Percentiles rank a stretch among this genome's conserved stretches.
Conservation (phyloP, 768 basidiomycete genomes). For the Lyophyllum decastes region DNA sequence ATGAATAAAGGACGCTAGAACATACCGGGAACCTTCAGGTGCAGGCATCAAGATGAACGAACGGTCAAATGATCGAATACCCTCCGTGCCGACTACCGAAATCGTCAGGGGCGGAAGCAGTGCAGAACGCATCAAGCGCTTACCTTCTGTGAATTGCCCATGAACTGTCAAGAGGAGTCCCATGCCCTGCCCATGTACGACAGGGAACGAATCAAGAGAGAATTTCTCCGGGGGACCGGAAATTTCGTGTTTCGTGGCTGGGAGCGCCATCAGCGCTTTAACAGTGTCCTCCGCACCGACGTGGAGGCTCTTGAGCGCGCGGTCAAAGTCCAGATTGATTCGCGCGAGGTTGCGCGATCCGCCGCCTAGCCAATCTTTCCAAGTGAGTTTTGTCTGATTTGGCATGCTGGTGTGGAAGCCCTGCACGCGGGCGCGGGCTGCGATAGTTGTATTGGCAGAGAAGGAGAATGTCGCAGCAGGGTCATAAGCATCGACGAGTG, state of each 20-base stretch:
- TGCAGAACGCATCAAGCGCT: slow-evolving; percentile 25
- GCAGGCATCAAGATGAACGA: slow-evolving; percentile 87
- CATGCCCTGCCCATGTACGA: slow-evolving; percentile 61
- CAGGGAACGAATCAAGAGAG: slow-evolving; percentile 83
- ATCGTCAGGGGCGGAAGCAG: not conserved
- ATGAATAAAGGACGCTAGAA: slow-evolving; percentile 15
- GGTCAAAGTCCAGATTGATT: slow-evolving; percentile 61
- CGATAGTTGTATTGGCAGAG: slow-evolving; percentile 82
- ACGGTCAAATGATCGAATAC: slow-evolving; percentile 90
- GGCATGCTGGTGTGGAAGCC: slow-evolving; percentile 72
- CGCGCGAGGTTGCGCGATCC: slow-evolving; percentile 80
- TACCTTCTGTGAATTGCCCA: slow-evolving; percentile 91
- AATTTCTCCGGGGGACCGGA: slow-evolving; percentile 79
- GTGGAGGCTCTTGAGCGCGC: slow-evolving; percentile 67
- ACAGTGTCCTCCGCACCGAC: slow-evolving; percentile 67
- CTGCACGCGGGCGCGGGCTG: slow-evolving; percentile 72
- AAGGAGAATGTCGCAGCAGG: slow-evolving; percentile 90
- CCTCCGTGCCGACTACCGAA: slow-evolving; percentile 47
- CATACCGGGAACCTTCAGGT: slow-evolving; percentile 80
- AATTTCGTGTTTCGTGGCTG: slow-evolving; percentile 83
- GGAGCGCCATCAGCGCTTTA: slow-evolving; percentile 62
- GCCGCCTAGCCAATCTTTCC: slow-evolving; percentile 67
- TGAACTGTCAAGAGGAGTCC: slow-evolving; percentile 76
- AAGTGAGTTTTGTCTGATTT: slow-evolving; percentile 81
- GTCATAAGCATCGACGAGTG: slow-evolving; percentile 74